These are phyloP conservation scores for Fragilariopsis cylindrus DNA, from an alignment of 108 stramenopile species.

Conservation along the genomic window DNA sequence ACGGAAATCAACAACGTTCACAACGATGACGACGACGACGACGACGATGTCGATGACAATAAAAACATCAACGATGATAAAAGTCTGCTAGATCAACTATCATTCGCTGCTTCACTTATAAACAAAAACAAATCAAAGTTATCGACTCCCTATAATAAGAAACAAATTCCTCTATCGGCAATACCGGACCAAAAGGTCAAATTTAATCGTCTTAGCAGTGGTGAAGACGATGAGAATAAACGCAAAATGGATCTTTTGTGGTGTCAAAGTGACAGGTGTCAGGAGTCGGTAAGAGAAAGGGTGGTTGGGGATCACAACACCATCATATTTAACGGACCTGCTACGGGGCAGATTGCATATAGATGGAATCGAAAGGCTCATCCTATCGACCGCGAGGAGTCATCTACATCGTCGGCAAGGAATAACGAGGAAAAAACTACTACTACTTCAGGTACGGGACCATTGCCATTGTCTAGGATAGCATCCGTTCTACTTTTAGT, in stretches of 20 bases:
- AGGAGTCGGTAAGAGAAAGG: conserved; percentile 66
- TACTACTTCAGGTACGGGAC: neutral
- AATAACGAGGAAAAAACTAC: neutral
- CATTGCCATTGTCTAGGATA: neutral
- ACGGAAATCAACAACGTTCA: no score
- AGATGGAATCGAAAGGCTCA: conserved; percentile 43
- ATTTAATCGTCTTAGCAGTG: no score
- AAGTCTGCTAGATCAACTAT: no score
- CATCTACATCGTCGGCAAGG: neutral
- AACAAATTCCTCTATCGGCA: no score
- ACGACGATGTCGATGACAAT: no score
- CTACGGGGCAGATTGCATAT: conserved; percentile 85
- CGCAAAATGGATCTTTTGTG: conserved; percentile 70
- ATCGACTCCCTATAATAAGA: no score
- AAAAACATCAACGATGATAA: no score
- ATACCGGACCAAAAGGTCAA: no score
- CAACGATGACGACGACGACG: no score
- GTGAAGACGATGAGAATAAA: neutral
- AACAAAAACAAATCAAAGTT: no score
- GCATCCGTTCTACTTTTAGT: conserved; percentile 74
- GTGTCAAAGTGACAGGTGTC: conserved; percentile 58
- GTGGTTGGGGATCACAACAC: conserved; percentile 78
- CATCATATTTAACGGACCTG: conserved; percentile 71
- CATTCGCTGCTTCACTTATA: no score
- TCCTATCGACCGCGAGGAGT: neutral